Base-by-base conservation (phyloP, 495 filamentous ascomycete species). In the Evernia prunastri region DNA sequence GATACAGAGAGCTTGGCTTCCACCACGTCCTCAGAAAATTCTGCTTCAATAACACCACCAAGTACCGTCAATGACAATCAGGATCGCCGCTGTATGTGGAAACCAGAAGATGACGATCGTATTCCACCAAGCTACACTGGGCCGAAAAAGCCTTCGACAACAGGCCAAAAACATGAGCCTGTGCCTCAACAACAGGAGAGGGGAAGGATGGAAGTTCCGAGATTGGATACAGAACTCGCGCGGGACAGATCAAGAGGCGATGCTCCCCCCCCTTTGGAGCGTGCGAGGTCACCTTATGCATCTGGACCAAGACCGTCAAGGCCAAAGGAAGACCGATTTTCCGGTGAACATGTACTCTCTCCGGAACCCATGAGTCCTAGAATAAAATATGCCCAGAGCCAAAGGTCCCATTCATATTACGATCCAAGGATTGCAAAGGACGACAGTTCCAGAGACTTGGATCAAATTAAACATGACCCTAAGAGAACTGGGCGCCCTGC, bases 11-110 rank as follows among this genome's bases (percentile, higher is more conserved):
- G 54, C 53, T 36, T 53, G 23, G 18, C 27, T 13, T 64, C 64
- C 69, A 63, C 68, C n/a, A 73, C 73, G 37, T 79, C 78, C 11
- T 73, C 77, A 36, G 74, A 76, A 27, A 76, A 74, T 62, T 66
- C 68, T 63, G 75, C 69, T 29, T 75, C 71, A 29, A 61, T 53
- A 23, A 80, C 77, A 23, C 78, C 79, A n/a, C 59, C 36, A 56
- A 53, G 58, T 23, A 56, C 62, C 23, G 15, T 53, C 12, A 43
- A 29, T 37, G 54, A 56, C n/a, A 68, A 62, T 25, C 39, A 64
- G 20, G 66, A 68, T 17, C 49, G 59, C 31, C 63, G 68, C 18
- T 67, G 51, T 23, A 40, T 47, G 11, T 59, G 59, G 60, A 66
- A 62, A n/a, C 23, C 67, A 33, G 37, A 65, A 51, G 35, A 60